phyloP scores from a whole-genome alignment of 768 basidiomycete species.

The Naganishia vaughanmartiniae region DNA sequence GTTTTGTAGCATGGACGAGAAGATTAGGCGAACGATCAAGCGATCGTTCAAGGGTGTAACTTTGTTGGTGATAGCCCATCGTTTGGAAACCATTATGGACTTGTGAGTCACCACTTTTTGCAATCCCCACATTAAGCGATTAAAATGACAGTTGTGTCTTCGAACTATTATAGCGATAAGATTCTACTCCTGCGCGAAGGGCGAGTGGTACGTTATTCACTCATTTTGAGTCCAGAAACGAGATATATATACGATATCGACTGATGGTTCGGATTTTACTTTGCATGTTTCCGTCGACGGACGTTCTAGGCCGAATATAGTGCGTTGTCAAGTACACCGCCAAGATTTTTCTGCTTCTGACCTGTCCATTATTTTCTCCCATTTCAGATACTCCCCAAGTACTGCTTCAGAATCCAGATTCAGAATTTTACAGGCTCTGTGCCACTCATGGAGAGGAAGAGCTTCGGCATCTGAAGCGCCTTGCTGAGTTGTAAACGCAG shows the following conservation, averaged over 20 bases:
- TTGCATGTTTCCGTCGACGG: too few species aligned
- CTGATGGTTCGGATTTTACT: too few species aligned
- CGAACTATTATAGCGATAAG: neutral
- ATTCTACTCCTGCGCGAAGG: slow-evolving; percentile 7
- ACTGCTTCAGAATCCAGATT: slow-evolving; percentile 3
- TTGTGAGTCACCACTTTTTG: slow-evolving; percentile 1
- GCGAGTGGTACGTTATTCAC: neutral
- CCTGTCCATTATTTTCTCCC: neutral
- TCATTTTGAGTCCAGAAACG: too few species aligned
- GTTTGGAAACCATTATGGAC: slow-evolving; percentile 32
- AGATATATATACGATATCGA: too few species aligned
- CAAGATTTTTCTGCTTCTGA: neutral
- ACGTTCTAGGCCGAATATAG: neutral
- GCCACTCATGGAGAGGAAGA: slow-evolving; percentile 1
- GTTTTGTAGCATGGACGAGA: slow-evolving; percentile 49
- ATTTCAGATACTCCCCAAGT: neutral
- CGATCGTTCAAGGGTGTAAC: slow-evolving; percentile 45
- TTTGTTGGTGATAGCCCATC: slow-evolving; percentile 50
- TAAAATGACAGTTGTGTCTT: neutral
- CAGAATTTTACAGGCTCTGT: slow-evolving; percentile 20
- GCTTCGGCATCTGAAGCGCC: slow-evolving; percentile 1
- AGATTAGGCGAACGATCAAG: slow-evolving; percentile 47
- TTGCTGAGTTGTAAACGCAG: neutral
- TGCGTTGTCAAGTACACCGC: neutral
- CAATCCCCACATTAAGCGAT: neutral